Conservation (phyloP, 768 basidiomycete species). For the Pholiota microspora region DNA sequence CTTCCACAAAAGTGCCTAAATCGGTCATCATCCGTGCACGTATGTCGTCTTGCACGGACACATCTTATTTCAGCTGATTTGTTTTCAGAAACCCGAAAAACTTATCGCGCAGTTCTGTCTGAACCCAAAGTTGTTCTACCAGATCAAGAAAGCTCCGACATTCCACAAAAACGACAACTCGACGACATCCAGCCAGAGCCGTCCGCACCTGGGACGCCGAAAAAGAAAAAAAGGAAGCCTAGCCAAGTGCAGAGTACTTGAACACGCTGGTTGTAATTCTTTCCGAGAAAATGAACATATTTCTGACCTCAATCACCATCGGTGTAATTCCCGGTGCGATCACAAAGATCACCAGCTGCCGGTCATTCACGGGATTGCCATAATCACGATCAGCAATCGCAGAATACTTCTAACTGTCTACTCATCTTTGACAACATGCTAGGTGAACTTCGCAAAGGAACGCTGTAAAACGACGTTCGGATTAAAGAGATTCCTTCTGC, state of each 20-base stretch:
- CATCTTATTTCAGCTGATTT: not conserved
- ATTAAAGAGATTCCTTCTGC: not conserved
- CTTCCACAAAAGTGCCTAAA: conserved; percentile 58
- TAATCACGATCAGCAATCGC: not conserved
- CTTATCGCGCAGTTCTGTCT: conserved; percentile 77
- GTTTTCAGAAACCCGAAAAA: conserved; percentile 72
- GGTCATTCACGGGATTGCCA: not conserved
- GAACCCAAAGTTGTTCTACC: conserved; percentile 67
- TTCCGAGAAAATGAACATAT: not conserved
- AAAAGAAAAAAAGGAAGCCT: conserved; percentile 19
- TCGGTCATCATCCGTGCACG: conserved; percentile 72
- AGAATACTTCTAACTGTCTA: not conserved
- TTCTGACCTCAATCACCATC: not conserved
- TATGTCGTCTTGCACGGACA: conserved; percentile 27
- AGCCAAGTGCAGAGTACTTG: conserved; percentile 5
- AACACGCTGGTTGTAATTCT: not conserved
- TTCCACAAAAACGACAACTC: conserved; percentile 3
- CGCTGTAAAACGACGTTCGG: not conserved
- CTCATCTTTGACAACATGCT: not conserved
- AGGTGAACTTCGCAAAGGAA: not conserved
- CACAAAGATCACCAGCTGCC: not conserved
- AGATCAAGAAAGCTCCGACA: not conserved
- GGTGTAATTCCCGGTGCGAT: not conserved
- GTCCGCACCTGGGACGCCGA: not conserved
- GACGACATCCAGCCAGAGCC: not conserved